Conservation (phyloP, 768 basidiomycete genomes). For the Pleurotus ostreatus region DNA sequence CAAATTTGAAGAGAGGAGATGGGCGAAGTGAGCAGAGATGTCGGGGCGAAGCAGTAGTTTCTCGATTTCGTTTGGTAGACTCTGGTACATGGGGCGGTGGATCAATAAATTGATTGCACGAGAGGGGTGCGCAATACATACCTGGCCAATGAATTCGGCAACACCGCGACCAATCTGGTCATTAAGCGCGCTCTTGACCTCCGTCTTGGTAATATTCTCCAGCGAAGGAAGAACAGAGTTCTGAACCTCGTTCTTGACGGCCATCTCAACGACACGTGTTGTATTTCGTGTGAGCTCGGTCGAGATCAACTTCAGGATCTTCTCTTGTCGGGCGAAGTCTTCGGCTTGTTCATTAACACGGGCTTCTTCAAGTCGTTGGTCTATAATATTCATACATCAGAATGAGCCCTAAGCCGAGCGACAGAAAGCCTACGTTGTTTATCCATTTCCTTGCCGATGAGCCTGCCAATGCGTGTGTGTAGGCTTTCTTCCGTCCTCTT, state of each 20-base stretch:
- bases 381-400: conserved; percentile 31
- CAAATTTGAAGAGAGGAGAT: conserved; percentile 65
- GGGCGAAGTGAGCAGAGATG: conserved; percentile 72
- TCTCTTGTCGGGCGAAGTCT: conserved; percentile 83
- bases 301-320: conserved; percentile 84
- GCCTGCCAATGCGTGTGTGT: conserved; percentile 69
- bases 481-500: conserved; percentile 79
- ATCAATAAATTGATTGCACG: neutral
- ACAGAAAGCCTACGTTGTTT: conserved; percentile 66
- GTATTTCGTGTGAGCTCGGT: conserved; percentile 85
- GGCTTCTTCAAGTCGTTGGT: conserved; percentile 81
- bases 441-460: conserved; percentile 85
- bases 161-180: conserved; percentile 75
- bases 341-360: conserved; percentile 74
- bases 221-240: conserved; percentile 79
- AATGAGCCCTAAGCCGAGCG: neutral
- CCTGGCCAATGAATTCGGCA: conserved; percentile 70
- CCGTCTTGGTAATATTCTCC: conserved; percentile 76
- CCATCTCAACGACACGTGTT: conserved; percentile 84
- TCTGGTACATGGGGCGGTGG: conserved; percentile 32
- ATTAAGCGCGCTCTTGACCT: conserved; percentile 75
- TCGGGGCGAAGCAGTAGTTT: conserved; percentile 73
- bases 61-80: conserved; percentile 75
- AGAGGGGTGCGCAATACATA: conserved; percentile 27
- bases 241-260: conserved; percentile 82